Evolutionary conservation across 129 eudicot species (phyloP).

Genomic region (Lactuca sativa): DNA sequence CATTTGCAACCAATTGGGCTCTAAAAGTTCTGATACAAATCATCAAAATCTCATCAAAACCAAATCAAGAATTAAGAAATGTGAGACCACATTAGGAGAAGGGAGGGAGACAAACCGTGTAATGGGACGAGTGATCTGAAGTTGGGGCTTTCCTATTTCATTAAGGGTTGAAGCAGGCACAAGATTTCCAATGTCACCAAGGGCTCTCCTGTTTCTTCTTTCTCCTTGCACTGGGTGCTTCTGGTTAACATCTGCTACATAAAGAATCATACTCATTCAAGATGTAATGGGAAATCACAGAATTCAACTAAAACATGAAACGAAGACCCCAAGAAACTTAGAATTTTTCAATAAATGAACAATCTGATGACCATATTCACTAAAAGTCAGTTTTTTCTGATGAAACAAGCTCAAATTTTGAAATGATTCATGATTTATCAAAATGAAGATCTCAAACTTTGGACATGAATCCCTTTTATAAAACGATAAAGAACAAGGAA

Average conservation of each 20-base stretch:
- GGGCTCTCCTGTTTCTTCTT: constrained; percentile 37
- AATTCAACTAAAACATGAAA: not conserved
- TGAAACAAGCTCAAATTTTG: not conserved
- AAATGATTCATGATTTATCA: not conserved
- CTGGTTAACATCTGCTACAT: constrained; percentile 33
- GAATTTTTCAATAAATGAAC: not conserved
- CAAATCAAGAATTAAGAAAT: not conserved
- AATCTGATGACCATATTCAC: not conserved
- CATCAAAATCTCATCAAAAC: not conserved
- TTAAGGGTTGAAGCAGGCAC: constrained; percentile 11
- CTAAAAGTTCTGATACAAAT: constrained; percentile 28
- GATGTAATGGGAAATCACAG: not conserved
- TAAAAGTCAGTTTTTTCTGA: not conserved
- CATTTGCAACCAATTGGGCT: constrained; percentile 27
- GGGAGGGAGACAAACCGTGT: constrained; percentile 25
- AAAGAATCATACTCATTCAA: not conserved
- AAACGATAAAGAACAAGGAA: not conserved
- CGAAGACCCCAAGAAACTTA: not conserved
- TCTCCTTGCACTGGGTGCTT: constrained; percentile 29
- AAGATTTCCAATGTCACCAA: constrained; percentile 41
- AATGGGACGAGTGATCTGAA: constrained; percentile 24
- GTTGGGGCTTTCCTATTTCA: constrained; percentile 36
- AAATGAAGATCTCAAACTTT: constrained; percentile 4
- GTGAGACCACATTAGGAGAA: not conserved
- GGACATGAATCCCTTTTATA: not conserved